Conservation (phyloP, 352 stramenopile species). For the Thalassiosira allenii region DNA sequence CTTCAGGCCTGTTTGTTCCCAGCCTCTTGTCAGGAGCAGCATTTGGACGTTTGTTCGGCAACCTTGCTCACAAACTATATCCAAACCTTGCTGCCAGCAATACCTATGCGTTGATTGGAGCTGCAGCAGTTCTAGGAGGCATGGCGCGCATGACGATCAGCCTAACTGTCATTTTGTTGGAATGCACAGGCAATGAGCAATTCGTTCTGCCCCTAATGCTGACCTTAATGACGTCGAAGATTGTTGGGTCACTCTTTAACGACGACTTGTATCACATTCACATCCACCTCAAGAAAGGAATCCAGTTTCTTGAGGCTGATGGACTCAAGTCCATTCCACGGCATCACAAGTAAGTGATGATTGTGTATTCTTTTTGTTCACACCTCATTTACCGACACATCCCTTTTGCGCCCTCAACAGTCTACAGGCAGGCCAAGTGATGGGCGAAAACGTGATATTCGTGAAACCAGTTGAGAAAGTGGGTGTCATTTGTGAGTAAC, state of each 20-base stretch:
- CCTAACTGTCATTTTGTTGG: slow-evolving; percentile 98
- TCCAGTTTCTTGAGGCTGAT: slow-evolving; percentile 97
- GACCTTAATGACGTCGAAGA: slow-evolving; percentile 94
- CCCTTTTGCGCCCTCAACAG: too few species aligned
- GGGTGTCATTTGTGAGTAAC: slow-evolving; percentile 93
- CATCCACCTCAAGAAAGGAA: slow-evolving; percentile 95
- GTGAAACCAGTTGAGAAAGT: slow-evolving; percentile 93
- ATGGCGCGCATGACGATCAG: slow-evolving; percentile 99
- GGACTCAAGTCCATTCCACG: slow-evolving; percentile 86
- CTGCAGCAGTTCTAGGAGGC: slow-evolving; percentile 94
- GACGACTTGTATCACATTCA: slow-evolving; percentile 99
- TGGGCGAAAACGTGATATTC: slow-evolving; percentile 93
- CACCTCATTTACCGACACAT: too few species aligned
- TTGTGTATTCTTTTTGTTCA: too few species aligned
- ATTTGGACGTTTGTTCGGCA: slow-evolving; percentile 91
- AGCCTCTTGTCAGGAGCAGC: slow-evolving; percentile 94
- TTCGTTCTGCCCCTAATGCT: slow-evolving; percentile 99
- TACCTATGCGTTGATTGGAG: slow-evolving; percentile 97
- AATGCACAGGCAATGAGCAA: slow-evolving; percentile 98
- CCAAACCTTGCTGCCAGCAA: slow-evolving; percentile 87
- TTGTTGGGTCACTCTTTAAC: slow-evolving; percentile 98
- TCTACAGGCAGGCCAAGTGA: slow-evolving; percentile 92
- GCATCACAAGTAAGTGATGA: too few species aligned
- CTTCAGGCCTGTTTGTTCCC: slow-evolving; percentile 96
- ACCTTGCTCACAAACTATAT: slow-evolving; percentile 89